Conservation (phyloP, 2,329 filamentous ascomycete genomes). For the Teratosphaeria zuluensis region DNA sequence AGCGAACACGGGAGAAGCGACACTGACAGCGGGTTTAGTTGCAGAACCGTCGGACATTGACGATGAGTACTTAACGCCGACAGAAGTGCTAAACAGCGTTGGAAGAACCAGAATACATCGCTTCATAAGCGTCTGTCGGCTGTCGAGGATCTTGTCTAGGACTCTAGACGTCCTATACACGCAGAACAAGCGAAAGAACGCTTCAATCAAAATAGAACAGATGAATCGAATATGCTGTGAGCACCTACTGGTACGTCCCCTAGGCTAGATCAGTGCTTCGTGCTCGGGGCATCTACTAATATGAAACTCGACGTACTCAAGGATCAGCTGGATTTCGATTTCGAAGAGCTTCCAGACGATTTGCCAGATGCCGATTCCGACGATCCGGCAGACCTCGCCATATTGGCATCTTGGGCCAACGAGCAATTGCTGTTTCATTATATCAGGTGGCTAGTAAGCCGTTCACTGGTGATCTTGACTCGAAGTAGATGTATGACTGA, state of each 20-base stretch:
- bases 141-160: conserved; percentile 4
- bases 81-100: background rate
- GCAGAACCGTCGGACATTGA: conserved; percentile 4
- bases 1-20: background rate
- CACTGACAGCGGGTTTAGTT: background rate
- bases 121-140: conserved; percentile 5
- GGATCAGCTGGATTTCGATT: conserved; percentile 3
- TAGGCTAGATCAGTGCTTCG: too few species aligned
- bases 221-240: conserved; percentile 8
- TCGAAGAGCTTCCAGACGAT: conserved; percentile 4
- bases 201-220: conserved; percentile 5
- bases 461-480: background rate
- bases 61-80: conserved; percentile 6
- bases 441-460: conserved; percentile 5
- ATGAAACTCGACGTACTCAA: too few species aligned
- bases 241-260: conserved; percentile 1
- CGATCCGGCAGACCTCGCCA: conserved; percentile 3
- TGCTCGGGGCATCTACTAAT: too few species aligned
- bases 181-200: conserved; percentile 4
- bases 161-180: conserved; percentile 6
- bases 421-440: conserved; percentile 7
- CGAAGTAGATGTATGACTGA: background rate
- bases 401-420: conserved; percentile 4
- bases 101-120: conserved; percentile 5
- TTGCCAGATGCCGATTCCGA: conserved; percentile 4